These are phyloP conservation scores for Cladochytrium replicatum DNA, from an alignment of 192 early-diverging fungal species.

Conservation along the genomic window DNA sequence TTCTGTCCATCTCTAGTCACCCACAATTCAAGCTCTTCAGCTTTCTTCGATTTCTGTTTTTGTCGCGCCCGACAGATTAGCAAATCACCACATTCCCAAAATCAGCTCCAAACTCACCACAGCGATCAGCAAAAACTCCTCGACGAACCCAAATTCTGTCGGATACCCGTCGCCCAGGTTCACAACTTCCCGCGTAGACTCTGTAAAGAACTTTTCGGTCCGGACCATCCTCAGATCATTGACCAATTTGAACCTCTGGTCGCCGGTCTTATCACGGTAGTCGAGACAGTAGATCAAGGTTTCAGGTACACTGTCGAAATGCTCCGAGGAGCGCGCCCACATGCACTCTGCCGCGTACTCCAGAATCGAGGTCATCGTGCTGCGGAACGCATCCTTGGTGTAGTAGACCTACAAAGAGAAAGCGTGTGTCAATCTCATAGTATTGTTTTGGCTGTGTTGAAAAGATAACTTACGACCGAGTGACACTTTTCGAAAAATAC, in stretches of 20 bases:
- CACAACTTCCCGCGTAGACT: slow-evolving; percentile 23
- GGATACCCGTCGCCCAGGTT: slow-evolving; percentile 57
- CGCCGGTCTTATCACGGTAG: slow-evolving; percentile 17
- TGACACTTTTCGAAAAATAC: slow-evolving; percentile 40
- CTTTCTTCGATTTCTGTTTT: slow-evolving; percentile 32
- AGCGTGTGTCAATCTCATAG: too few species aligned
- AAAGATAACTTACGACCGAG: slow-evolving; percentile 34
- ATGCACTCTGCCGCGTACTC: slow-evolving; percentile 53
- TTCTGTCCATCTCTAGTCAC: slow-evolving; percentile 53
- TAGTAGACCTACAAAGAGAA: slow-evolving; percentile 12
- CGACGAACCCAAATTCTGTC: slow-evolving; percentile 62
- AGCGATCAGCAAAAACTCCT: slow-evolving; percentile 60
- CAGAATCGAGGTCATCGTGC: slow-evolving; percentile 41
- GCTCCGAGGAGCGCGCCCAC: slow-evolving; percentile 55
- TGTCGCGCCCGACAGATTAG: neutral
- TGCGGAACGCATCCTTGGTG: slow-evolving; percentile 61
- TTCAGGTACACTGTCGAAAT: slow-evolving; percentile 51
- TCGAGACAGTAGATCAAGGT: slow-evolving; percentile 64
- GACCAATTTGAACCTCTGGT: slow-evolving; percentile 12
- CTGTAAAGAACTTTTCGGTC: slow-evolving; percentile 66
- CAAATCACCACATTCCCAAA: neutral
- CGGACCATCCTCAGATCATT: slow-evolving; percentile 41
- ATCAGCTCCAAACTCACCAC: slow-evolving; percentile 12
- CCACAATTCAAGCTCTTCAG: slow-evolving; percentile 53
- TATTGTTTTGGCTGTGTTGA: too few species aligned